Evolutionary conservation across 192 early-diverging fungal genomes (phyloP), one percentile per base, ranked within the genome.

Genomic region (Spizellomyces sp.): DNA sequence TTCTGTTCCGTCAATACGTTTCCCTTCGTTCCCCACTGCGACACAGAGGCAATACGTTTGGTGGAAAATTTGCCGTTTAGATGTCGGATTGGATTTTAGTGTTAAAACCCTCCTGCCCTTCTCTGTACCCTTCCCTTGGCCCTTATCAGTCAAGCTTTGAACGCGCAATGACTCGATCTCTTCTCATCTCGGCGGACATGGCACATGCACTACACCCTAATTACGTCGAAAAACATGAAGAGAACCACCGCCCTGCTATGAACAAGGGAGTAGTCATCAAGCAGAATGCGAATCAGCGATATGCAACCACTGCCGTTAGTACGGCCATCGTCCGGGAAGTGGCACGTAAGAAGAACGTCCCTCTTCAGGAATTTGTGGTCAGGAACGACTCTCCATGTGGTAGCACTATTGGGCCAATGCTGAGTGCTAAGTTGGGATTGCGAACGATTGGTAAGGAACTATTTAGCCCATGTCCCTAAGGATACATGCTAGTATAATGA

Each of bases 221-320:
- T 84, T 96, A 95, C 71, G 67, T 81, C 64, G 95, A 97, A 47
- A 96, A 93, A 82, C 92, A 98, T 73, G 97, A 99, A 77, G 91
- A 90, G 47, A 90, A 94, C 74, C 96, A 99, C 78, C 87, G 91
- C 8, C 96, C 96, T 5, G 74, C 84, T 56, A 92, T 75, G 73
- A 91, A 98, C 79, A 89, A 92, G 73, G 98, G 98, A 15, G 89
- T 95, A 48, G 95, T 96, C 19, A 93, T 99, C 77, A 99, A 99
- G 88, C 75, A 91, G 55, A 99, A 99, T 69, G 94, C 96, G 56
- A 99, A 98, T 84, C 95, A 98, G 84, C 15, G 89, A n/a, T 89
- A 89, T 62, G 87, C 87, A 4, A 88, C 87, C 9, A 88, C 84
- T 48, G 77, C 80, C 9, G 77, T 88, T 36, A 79, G 82, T 0